Base-by-base conservation (phyloP, 2,329 filamentous ascomycete genomes). In the Aspergillus phoenicis region DNA sequence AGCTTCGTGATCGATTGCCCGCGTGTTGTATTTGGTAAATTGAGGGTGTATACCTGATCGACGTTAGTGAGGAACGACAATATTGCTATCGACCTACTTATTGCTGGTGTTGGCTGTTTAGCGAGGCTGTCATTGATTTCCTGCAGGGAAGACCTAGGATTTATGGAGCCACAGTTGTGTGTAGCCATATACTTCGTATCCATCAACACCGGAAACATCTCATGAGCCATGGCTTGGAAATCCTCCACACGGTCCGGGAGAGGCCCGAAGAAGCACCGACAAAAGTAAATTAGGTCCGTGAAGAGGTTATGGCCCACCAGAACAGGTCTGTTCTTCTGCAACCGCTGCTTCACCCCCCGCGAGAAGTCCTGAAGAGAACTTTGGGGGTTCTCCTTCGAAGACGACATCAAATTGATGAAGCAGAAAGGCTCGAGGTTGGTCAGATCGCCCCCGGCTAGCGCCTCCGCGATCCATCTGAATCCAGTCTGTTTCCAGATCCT, bases 101-200 rank as follows among this genome's bases (percentile, higher is more conserved):
- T 75, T 43, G 60, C 61, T 4, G 77, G 77, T 1, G 41, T 66
- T 26, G 64, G 58, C 6, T 69, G 67, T 20, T 66, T 47, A 6
- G 64, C 59, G 38, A 77, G 60, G 11, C 59, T 68, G 24, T 70
- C 64, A 62, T 68, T 71, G 24, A 74, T 67, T 30, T 72, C 72
- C 28, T 63, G 65, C 52, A 76, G 69, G 20, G 71, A 77, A 38
- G 72, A 78, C 41, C 49, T 77, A 1, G 82, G 80, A 58, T 82
- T 84, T 59, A 84, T 70, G 72, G 72, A 84, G 73, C 64, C 82
- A 62, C 80, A 84, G 47, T 83, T 80, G 66, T 85, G 80, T 1
- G 85, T 87, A 4, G 84, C 84, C 67, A 89, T 78, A 65, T 87
- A 88, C 67, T 89, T 89, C 0, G 86, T 88, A 64, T 89, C 86